phyloP scores from a whole-genome alignment of 1,139 yeast genomes.

The Debaryomyces fabryi region DNA sequence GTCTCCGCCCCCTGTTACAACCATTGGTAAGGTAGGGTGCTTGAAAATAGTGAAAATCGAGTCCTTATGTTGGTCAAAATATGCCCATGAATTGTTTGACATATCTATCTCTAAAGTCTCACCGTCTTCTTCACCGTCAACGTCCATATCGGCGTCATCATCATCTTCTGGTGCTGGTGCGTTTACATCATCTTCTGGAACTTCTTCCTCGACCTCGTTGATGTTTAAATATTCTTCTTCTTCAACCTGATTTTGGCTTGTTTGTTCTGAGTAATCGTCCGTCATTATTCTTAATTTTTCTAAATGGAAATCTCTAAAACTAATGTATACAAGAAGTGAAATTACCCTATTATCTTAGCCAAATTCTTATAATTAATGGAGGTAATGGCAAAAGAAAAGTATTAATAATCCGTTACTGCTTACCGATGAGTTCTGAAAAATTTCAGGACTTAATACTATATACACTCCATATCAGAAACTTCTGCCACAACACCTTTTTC shows the following conservation, averaged over 20 bases:
- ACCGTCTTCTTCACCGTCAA: constrained; percentile 31
- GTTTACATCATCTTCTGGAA: constrained; percentile 40
- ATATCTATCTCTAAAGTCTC: constrained; percentile 59
- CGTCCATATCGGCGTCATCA: constrained; percentile 32
- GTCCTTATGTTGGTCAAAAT: constrained; percentile 86
- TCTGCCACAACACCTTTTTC: neutral
- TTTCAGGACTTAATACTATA: constrained; percentile 1
- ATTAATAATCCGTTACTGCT: constrained; percentile 1
- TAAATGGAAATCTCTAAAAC: neutral
- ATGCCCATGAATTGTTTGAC: constrained; percentile 85
- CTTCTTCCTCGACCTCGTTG: constrained; percentile 65
- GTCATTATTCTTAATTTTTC: constrained; percentile 1
- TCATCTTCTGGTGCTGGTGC: constrained; percentile 40
- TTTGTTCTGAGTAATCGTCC: constrained; percentile 7
- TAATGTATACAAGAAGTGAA: neutral
- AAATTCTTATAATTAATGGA: neutral
- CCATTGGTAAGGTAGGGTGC: constrained; percentile 79
- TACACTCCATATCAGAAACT: constrained; percentile 2
- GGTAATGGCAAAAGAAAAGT: constrained; percentile 1
- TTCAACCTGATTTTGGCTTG: constrained; percentile 22
- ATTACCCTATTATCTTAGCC: neutral
- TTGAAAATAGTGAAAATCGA: constrained; percentile 76
- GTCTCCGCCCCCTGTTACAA: constrained; percentile 90
- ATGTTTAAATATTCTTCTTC: constrained; percentile 57
- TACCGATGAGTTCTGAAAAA: constrained; percentile 10